Base-by-base conservation (phyloP, 108 stramenopile genomes). In the Nitzschia sp. region DNA sequence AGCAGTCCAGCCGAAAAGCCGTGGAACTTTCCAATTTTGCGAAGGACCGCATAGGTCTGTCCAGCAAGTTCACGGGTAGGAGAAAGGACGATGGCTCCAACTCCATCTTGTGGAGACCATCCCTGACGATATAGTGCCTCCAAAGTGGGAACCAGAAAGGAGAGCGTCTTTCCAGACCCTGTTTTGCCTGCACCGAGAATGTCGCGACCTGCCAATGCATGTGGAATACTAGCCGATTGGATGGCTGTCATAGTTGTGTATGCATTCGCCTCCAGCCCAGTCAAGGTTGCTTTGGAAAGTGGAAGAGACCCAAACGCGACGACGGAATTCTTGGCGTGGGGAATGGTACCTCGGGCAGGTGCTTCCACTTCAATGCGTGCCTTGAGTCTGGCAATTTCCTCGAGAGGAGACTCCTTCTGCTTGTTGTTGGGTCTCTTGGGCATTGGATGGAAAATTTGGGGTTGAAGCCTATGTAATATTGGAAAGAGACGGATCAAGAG, bases 11-110 rank as follows among this genome's bases (percentile, higher is more conserved):
- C 96, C 7, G 97, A 87, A 53, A 98, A 89, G 67, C 76, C 50
- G 68, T 99, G 99, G 61, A 78, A 72, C 43, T 84, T 83, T 8
- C 97, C 97, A 29, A 97, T 83, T 51, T 67, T 61, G 3, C 92
- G 81, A 25, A 99, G 80, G 5, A 98, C 97, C 53, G 97, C 92
- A 71, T 97, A 98, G 41, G 95, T 98, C 71, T 99, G 98, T 24
- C 97, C 83, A n/a, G 97, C 98, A n/a, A 99, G 74, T 75, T 99
- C 99, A n/a, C 99, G 82, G 42, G 99, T 99, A 0, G 99, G 99
- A 8, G 92, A 89, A 54, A 99, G 82, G n/a, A 98, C 75, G 48
- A 98, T 74, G 14, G 94, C 98, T 15, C 92, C 97, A 9, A 96
- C 83, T 3, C 99, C 99, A 70, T 98, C 98, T 29, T 78, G 69